Percentiles rank a stretch among this genome's conserved stretches.
These are phyloP conservation scores for Moesziomyces parantarcticus DNA, from an alignment of 1,284 basidiomycete genomes.

Conservation along the genomic window DNA sequence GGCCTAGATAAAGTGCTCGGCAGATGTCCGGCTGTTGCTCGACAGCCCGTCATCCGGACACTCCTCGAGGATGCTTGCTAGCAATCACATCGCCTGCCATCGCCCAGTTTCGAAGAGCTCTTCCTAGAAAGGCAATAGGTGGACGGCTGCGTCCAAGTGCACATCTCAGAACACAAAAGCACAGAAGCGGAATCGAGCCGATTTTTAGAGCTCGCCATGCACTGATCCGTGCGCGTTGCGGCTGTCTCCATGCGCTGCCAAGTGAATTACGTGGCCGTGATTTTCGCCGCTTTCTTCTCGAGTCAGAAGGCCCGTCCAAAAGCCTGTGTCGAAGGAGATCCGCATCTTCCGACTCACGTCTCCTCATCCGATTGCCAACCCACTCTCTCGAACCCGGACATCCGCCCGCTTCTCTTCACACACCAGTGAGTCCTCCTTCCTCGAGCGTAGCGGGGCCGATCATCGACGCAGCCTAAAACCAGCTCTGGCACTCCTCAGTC, in stretches of 20 bases:
- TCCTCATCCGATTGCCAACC: neutral
- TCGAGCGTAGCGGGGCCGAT: neutral
- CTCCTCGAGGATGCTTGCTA: neutral
- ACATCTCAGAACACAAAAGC: neutral
- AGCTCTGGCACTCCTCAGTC: neutral
- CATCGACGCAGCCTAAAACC: neutral
- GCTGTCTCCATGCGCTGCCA: too few species aligned
- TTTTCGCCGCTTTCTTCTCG: conserved; percentile 7
- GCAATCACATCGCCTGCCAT: neutral
- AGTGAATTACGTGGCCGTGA: neutral
- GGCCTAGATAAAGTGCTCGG: neutral
- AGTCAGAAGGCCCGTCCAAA: conserved; percentile 1
- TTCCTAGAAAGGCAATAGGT: too few species aligned
- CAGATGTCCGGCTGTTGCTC: neutral
- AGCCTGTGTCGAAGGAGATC: too few species aligned
- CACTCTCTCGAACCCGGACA: neutral
- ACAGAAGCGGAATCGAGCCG: neutral
- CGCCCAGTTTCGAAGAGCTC: neutral
- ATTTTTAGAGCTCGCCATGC: neutral
- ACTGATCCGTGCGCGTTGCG: neutral
- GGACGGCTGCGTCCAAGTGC: neutral
- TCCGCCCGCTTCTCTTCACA: neutral
- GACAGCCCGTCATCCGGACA: neutral
- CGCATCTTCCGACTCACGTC: neutral
- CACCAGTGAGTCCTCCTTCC: neutral